Evolutionary conservation across 1,284 basidiomycete species (phyloP), one percentile per base, ranked within the genome.

Genomic region (Microstroma glucosiphilum): DNA sequence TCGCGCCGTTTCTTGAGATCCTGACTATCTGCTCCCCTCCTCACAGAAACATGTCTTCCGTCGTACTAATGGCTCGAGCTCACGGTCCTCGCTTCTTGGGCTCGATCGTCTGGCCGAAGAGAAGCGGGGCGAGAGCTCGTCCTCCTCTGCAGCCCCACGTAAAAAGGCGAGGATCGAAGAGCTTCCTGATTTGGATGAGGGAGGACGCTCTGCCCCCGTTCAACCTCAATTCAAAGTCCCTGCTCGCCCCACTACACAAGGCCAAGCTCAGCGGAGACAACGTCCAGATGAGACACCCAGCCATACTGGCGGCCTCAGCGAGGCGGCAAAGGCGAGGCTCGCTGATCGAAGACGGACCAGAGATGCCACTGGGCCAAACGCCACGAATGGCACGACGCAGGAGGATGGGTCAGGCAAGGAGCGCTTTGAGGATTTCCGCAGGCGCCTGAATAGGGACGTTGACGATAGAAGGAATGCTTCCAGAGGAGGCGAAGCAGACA

Each of bases 41-140:
- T 65, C 63, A 1, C 70, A 75, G 60, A 76, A 72, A 61, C 75
- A 77, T 58, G 72, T 79, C 30, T 79, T 79, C 59, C 51, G 51
- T 25, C 19, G 21, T 23, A 19, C 51, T 12, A 48, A 48, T 12
- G 43, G 43, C 8, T 85, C 86, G 11, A 88, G 87, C 15, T 87
- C 88, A 3, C 83, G 88, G 42, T 80, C 85, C 0, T 86, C 72
- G 84, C 85, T 62, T 87, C 89, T 82, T 82, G 82, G 65, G 83
- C 86, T 78, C 86, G 92, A 97, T 78, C 85, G 84, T 40, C 83
- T 96, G 1, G 92, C 93, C 0, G 86, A 85, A 62, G 90, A 93
- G 77, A 96, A 96, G 80, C 83, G 89, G 55, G 86, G 85, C 13
- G 79, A 81, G 59, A 59, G 69, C 21, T 56, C 56, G 30, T 21